Percentiles rank a stretch among this genome's conserved stretches.
phyloP scores from a whole-genome alignment of 2,329 filamentous ascomycete species.

The Chrysoporthe puriensis region DNA sequence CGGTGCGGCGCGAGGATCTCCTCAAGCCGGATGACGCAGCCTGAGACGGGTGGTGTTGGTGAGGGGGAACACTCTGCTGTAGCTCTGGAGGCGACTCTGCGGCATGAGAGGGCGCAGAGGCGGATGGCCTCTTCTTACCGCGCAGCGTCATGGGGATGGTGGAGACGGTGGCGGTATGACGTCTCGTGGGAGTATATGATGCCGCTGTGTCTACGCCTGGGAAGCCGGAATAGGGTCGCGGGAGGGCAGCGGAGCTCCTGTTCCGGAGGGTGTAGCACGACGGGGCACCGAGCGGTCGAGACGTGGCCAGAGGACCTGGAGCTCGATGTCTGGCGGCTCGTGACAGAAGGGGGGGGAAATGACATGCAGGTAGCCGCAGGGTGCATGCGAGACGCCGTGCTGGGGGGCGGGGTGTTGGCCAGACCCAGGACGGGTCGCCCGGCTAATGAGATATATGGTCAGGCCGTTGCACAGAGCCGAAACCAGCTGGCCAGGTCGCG shows the following conservation, averaged over 20 bases:
- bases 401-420: background rate
- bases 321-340: slow-evolving; percentile 11
- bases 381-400: background rate
- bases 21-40: background rate
- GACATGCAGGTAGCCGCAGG: slow-evolving; percentile 12
- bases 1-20: slow-evolving; percentile 20
- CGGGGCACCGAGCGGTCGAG: slow-evolving; percentile 1
- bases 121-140: slow-evolving; percentile 11
- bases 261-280: background rate
- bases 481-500: background rate
- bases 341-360: slow-evolving; percentile 1
- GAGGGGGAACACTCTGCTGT: background rate
- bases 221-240: background rate
- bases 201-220: background rate
- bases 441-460: background rate
- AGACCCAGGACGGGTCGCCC: no score
- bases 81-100: background rate
- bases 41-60: background rate
- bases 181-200: slow-evolving; percentile 11
- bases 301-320: slow-evolving; percentile 10
- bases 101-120: background rate
- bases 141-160: slow-evolving; percentile 22
- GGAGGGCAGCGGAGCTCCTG: slow-evolving; percentile 7
- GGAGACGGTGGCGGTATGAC: slow-evolving; percentile 20
- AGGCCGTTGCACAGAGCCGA: background rate